Evolutionary conservation across 352 stramenopile genomes (phyloP).

Genomic region (Thraustochytrium striatum): DNA sequence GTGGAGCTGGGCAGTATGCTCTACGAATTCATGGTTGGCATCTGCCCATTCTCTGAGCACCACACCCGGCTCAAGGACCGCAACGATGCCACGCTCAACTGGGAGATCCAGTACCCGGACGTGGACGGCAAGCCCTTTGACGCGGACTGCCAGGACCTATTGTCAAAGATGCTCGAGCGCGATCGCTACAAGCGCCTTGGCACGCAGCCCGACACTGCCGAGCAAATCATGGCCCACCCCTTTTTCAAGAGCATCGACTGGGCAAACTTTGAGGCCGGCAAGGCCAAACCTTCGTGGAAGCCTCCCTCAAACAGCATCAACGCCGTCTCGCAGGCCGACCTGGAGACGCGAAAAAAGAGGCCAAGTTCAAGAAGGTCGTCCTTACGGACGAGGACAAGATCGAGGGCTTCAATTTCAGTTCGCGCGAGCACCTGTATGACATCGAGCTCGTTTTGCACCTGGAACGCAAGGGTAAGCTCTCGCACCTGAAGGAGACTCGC

Average conservation of each 20-base stretch:
- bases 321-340: conserved; percentile 39
- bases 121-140: conserved; percentile 75
- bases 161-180: conserved; percentile 69
- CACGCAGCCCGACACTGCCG: conserved; percentile 56
- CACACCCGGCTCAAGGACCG: conserved; percentile 79
- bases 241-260: conserved; percentile 74
- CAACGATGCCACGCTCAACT: conserved; percentile 71
- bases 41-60: conserved; percentile 92
- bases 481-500: conserved; percentile 35
- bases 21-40: conserved; percentile 92
- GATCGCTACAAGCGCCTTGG: conserved; percentile 69
- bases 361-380: conserved; percentile 50
- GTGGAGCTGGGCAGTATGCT: conserved; percentile 95
- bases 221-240: conserved; percentile 64
- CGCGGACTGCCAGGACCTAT: conserved; percentile 66
- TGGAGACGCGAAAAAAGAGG: conserved; percentile 38
- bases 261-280: conserved; percentile 57
- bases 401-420: conserved; percentile 17
- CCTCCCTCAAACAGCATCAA: conserved; percentile 28
- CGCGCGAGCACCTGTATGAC: not conserved
- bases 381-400: conserved; percentile 44
- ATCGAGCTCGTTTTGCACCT: conserved; percentile 71
- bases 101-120: conserved; percentile 32
- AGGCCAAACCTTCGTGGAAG: conserved; percentile 19
- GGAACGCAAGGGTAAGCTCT: conserved; percentile 50